Evolutionary conservation across 352 stramenopile genomes (phyloP), one percentile per base, ranked within the genome.

Genomic region (Phytophthora brassicae): DNA sequence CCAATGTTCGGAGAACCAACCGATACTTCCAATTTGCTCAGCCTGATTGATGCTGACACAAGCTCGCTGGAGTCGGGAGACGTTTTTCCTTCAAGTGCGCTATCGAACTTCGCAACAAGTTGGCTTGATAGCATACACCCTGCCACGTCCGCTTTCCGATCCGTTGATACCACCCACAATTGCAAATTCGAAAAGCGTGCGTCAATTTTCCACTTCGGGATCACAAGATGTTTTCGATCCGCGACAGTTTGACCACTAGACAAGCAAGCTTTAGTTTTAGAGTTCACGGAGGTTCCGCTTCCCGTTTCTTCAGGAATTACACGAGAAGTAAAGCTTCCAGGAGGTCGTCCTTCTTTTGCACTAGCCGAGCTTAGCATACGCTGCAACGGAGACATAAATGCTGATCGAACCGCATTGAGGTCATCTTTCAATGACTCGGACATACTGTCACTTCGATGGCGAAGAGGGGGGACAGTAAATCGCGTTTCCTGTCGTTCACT

Each of bases 81-180:
- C 26, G 48, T 48, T 49, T 13, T 23, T 45, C n/a, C 31, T 41
- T 45, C n/a, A 39, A 59, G 53, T 33, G 29, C 38, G 35, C 69
- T 72, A 33, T 77, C 44, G 58, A 74, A 68, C 22, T 58, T 72
- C 6, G 48, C 61, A 29, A 56, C 17, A n/a, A 77, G 39, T 36
- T 74, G 38, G 22, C 55, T 69, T 5, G 76, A 88, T 8, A 92
- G 33, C 51, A 84, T 72, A 24, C 87, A 71, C 35, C 79, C 84
- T 33, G 75, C 61, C 13, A 73, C 73, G 9, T 92, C 81, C 3
- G 66, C 52, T 50, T 80, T 85, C 11, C 70, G 71, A 48, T 92
- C 84, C 0, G 70, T 89, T 23, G 84, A 86, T 11, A 92, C 47
- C 12, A 92, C 38, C 84, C 84, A 92, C 39, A 90, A 19, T 46